phyloP scores from a whole-genome alignment of 257 asterid species.

The Ajuga chamaepitys region DNA sequence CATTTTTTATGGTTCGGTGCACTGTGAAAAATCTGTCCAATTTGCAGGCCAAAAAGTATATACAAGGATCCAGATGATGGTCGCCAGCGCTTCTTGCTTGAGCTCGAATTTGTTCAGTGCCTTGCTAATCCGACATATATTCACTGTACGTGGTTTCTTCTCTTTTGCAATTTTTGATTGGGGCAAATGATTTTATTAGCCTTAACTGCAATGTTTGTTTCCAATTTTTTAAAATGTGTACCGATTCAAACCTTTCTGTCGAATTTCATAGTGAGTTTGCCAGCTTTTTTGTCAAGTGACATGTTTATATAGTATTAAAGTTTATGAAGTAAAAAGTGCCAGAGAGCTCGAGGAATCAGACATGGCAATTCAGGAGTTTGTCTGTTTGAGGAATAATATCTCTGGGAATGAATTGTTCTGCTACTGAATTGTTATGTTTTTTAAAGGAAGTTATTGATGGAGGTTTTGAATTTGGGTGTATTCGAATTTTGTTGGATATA shows the following conservation, averaged over 20 bases:
- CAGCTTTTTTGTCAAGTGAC: neutral
- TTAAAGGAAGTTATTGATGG: neutral
- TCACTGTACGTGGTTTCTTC: conserved; percentile 37
- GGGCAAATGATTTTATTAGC: neutral
- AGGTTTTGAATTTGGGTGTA: neutral
- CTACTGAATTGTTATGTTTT: no score
- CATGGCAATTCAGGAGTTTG: neutral
- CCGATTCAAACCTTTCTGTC: neutral
- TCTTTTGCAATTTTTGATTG: neutral
- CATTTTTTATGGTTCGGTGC: neutral
- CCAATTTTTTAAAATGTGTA: neutral
- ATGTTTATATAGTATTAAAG: neutral
- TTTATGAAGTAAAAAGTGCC: neutral
- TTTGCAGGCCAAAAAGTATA: conserved; percentile 38
- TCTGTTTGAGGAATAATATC: neutral
- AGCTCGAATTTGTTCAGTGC: conserved; percentile 89
- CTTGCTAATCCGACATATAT: conserved; percentile 89
- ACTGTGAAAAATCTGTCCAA: neutral
- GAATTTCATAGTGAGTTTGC: neutral
- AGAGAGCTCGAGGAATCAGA: neutral
- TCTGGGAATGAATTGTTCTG: no score
- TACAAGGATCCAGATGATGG: conserved; percentile 96
- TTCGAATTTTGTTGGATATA: no score
- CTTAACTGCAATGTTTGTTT: neutral
- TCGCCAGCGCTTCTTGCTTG: conserved; percentile 82